Evolutionary conservation across 257 asterid species (phyloP).

Genomic region (Knoxia roxburghii): DNA sequence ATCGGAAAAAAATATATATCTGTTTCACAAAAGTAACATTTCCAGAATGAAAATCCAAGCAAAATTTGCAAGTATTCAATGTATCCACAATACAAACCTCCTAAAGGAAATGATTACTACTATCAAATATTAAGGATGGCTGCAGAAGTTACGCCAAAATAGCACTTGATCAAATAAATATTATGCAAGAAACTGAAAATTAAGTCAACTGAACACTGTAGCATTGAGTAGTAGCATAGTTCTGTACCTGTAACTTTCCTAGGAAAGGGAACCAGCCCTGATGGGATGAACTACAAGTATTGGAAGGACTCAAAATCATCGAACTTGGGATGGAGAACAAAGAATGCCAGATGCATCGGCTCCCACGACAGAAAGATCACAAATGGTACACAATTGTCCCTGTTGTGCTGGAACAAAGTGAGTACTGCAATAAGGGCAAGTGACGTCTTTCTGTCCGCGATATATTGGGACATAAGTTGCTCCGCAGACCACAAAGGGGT

Average conservation of each 20-base stretch:
- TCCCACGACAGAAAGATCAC: constrained; percentile 70
- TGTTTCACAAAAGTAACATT: constrained; percentile 4
- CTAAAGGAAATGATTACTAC: too few species aligned
- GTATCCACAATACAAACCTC: not conserved
- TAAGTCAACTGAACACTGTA: not conserved
- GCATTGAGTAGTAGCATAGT: too few species aligned
- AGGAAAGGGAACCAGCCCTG: constrained; percentile 13
- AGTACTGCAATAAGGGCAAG: constrained; percentile 71
- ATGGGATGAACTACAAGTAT: constrained; percentile 1
- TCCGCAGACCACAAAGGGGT: constrained; percentile 84
- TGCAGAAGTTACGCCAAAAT: not conserved
- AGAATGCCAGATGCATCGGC: constrained; percentile 83
- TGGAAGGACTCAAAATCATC: constrained; percentile 31
- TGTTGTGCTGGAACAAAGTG: constrained; percentile 59
- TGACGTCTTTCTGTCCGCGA: constrained; percentile 70
- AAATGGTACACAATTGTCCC: constrained; percentile 67
- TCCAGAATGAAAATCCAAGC: not conserved
- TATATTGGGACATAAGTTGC: constrained; percentile 79
- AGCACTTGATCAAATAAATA: too few species aligned
- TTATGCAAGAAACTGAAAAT: not conserved
- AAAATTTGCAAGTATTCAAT: not conserved
- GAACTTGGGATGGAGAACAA: constrained; percentile 72
- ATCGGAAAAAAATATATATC: constrained; percentile 5
- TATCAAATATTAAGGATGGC: not conserved
- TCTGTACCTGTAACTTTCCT: constrained; percentile 19